Evolutionary conservation across 2,329 filamentous ascomycete genomes (phyloP).

Genomic region (Colletotrichum tanaceti): DNA sequence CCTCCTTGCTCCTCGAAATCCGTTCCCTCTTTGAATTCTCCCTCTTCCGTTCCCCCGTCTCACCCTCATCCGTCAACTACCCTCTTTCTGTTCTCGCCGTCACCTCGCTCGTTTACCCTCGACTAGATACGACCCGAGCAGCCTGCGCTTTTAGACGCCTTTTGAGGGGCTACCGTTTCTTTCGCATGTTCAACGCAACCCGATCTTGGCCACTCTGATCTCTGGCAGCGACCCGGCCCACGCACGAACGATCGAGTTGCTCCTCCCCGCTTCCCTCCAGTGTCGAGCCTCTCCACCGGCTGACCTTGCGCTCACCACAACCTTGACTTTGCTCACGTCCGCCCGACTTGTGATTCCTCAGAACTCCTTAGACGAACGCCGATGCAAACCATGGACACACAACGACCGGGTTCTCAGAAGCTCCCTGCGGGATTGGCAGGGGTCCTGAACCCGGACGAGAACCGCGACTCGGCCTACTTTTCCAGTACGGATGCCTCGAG

Average conservation of each 20-base stretch:
- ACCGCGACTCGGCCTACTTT: constrained; percentile 59
- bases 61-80: constrained; percentile 9
- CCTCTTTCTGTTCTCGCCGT: not conserved
- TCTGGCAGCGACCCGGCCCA: constrained; percentile 8
- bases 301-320: not conserved
- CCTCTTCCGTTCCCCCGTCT: constrained; percentile 10
- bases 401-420: constrained; percentile 54
- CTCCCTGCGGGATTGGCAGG: constrained; percentile 61
- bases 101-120: constrained; percentile 22
- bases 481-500: constrained; percentile 57
- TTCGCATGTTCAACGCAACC: constrained; percentile 30
- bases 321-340: not conserved
- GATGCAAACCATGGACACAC: constrained; percentile 31
- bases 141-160: constrained; percentile 23
- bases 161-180: constrained; percentile 10
- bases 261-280: not conserved
- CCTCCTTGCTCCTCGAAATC: constrained; percentile 33
- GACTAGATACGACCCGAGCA: not conserved
- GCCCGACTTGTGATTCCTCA: not conserved
- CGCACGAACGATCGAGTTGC: not conserved
- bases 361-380: not conserved
- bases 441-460: constrained; percentile 63
- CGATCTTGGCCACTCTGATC: constrained; percentile 27
- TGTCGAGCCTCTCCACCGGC: not conserved
- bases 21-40: not conserved